Evolutionary conservation across 495 filamentous ascomycete genomes (phyloP), one percentile per base, ranked within the genome.

Genomic region (Penicillium roqueforti): DNA sequence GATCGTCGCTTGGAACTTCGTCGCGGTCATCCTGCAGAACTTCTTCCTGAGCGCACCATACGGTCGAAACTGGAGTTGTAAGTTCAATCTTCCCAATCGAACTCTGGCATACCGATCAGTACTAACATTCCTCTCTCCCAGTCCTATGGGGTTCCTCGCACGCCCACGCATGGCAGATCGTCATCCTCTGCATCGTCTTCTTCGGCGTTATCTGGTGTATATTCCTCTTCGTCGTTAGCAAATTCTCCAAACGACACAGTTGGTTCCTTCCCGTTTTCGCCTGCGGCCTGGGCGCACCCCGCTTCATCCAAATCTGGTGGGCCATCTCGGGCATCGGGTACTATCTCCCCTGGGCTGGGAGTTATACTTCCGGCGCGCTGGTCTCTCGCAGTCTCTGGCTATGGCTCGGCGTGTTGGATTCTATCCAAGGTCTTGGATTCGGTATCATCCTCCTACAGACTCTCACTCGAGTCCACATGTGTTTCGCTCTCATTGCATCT

Each of bases 251-350:
- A 54, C 56, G 46, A 13, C 76, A 79, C 55, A 75, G 67, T 41
- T 79, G 76, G 76, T 75, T 79, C 55, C 62, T 79, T 25, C 76
- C 76, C 7, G 72, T 79, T 18, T 77, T 78, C 32, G 76, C 76
- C 20, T 77, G 76, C 42, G 76, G 75, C 47, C 68, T 79, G 3
- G 74, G 74, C 7, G 75, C 75, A 8, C 76, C 76, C 8, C 74
- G 74, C 25, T 79, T 76, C 66, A 72, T 73, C 5, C 76, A 79
- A 54, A 77, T 79, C 51, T 75, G 75, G 68, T 79, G 76, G 76
- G 76, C 69, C 50, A 65, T 73, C 26, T 78, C 75, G 1, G 73
- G 72, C 28, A 71, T 75, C 45, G 76, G 75, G 5, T 62, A 69
- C 37, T 77, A 73, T 52, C 64, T 79, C 0, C 76, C 76, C 10